phyloP scores from a whole-genome alignment of 768 basidiomycete species.

The Agaricus sinodeliciosus region DNA sequence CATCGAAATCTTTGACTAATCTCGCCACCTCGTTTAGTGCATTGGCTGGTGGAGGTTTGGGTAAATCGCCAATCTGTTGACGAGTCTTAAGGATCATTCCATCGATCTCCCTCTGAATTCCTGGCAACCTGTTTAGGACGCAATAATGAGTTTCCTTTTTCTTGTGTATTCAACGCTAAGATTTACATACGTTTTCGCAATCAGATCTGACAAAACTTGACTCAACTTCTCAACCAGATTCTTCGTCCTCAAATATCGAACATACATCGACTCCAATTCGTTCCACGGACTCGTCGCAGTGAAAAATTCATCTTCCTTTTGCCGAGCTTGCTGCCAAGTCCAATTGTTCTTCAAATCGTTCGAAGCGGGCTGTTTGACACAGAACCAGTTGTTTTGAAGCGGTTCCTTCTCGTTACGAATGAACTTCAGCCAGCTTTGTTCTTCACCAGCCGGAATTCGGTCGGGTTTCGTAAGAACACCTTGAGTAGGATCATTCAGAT shows the following conservation, averaged over 20 bases:
- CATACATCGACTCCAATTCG: constrained; percentile 41
- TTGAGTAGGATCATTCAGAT: constrained; percentile 15
- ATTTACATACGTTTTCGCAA: constrained; percentile 45
- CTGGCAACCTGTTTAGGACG: constrained; percentile 44
- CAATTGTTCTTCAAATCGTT: constrained; percentile 42
- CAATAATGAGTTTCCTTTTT: background rate
- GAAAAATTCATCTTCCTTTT: constrained; percentile 53
- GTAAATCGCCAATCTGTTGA: constrained; percentile 24
- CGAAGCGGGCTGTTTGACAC: constrained; percentile 49
- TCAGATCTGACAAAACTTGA: constrained; percentile 52
- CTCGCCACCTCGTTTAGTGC: constrained; percentile 50
- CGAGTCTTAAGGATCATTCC: constrained; percentile 34
- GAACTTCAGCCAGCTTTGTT: constrained; percentile 47
- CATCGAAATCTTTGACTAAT: constrained; percentile 39
- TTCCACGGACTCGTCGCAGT: constrained; percentile 44
- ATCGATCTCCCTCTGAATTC: constrained; percentile 54
- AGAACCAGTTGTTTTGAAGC: constrained; percentile 53
- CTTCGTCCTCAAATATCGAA: constrained; percentile 42
- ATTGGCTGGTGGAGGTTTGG: constrained; percentile 47
- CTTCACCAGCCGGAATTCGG: constrained; percentile 51
- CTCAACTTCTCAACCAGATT: constrained; percentile 56
- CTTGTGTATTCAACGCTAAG: too few relatives aligned
- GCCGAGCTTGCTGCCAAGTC: constrained; percentile 56
- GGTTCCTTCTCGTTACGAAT: constrained; percentile 48
- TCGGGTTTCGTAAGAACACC: constrained; percentile 76